Percentiles rank a stretch among this genome's conserved stretches.
phyloP scores from a whole-genome alignment of 768 basidiomycete genomes.

The Kwoniella heveanensis region DNA sequence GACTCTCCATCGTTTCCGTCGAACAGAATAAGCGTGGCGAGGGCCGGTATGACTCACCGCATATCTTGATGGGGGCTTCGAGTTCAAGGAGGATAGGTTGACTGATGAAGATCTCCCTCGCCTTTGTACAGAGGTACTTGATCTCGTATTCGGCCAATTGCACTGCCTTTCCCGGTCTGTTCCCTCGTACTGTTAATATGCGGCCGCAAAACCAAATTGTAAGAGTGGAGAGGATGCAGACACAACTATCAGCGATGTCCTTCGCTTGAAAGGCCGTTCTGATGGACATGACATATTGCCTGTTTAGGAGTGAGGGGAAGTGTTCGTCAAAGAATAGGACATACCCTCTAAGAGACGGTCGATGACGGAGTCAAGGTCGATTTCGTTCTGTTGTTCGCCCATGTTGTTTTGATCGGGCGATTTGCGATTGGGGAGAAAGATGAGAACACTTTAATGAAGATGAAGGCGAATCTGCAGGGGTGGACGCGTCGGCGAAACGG shows the following conservation, averaged over 20 bases:
- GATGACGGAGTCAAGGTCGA: constrained; percentile 99
- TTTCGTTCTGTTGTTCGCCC: constrained; percentile 65
- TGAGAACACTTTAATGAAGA: too few relatives aligned
- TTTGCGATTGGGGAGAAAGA: too few relatives aligned
- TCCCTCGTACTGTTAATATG: constrained; percentile 75
- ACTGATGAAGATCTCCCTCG: constrained; percentile 98
- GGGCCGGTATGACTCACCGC: constrained; percentile 73
- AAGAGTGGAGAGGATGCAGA: not conserved
- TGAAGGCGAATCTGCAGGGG: not conserved
- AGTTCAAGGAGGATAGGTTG: constrained; percentile 97
- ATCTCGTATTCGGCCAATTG: constrained; percentile 99
- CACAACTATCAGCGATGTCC: too few relatives aligned
- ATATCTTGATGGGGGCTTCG: constrained; percentile 99
- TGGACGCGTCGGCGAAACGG: not conserved
- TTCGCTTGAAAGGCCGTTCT: too few relatives aligned
- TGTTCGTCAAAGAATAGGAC: constrained; percentile 46
- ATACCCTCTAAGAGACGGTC: constrained; percentile 96
- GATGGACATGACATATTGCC: too few relatives aligned
- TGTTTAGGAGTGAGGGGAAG: not conserved
- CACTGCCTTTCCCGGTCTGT: constrained; percentile 97
- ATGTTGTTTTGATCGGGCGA: constrained; percentile 27
- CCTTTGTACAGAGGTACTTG: constrained; percentile 98
- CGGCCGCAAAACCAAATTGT: not conserved
- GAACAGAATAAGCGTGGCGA: too few relatives aligned
- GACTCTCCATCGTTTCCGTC: too few relatives aligned